Conservation (phyloP, 2,329 filamentous ascomycete genomes). For the Venturia pyrina region DNA sequence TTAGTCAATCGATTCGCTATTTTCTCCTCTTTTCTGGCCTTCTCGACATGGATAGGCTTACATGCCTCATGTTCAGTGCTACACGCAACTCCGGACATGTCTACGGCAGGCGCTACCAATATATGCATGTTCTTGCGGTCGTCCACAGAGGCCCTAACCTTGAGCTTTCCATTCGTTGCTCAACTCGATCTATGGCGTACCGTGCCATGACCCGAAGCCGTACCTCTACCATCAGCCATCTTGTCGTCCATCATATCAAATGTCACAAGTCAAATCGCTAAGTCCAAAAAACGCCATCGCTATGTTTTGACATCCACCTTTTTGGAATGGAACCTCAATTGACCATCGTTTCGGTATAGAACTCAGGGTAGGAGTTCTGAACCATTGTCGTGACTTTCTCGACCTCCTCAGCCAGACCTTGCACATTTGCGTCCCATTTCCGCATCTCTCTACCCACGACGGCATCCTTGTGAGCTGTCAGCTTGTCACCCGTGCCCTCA, state of each 20-base stretch:
- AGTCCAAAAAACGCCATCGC: conserved; percentile 1
- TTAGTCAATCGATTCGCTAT: neutral
- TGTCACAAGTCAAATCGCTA: neutral
- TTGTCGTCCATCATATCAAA: neutral
- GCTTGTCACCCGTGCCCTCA: conserved; percentile 59
- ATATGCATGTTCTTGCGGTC: too few species aligned
- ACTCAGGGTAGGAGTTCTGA: conserved; percentile 66
- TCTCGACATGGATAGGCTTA: too few species aligned
- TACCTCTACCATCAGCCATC: neutral
- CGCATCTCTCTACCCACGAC: conserved; percentile 61
- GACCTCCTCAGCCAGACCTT: conserved; percentile 77
- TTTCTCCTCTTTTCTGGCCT: neutral
- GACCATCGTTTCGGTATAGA: conserved; percentile 34
- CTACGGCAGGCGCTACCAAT: too few species aligned
- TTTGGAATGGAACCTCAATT: conserved; percentile 13
- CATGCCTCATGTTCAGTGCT: too few species aligned
- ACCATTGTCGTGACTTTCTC: conserved; percentile 76
- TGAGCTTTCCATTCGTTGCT: too few species aligned
- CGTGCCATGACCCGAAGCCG: too few species aligned
- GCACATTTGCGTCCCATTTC: conserved; percentile 82
- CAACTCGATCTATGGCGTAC: too few species aligned
- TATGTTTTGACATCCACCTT: neutral
- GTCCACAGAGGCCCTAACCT: too few species aligned
- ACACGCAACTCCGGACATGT: too few species aligned
- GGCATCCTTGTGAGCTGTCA: conserved; percentile 51